Evolutionary conservation across 306 rosid species (phyloP).

Genomic region (Glycine soja): DNA sequence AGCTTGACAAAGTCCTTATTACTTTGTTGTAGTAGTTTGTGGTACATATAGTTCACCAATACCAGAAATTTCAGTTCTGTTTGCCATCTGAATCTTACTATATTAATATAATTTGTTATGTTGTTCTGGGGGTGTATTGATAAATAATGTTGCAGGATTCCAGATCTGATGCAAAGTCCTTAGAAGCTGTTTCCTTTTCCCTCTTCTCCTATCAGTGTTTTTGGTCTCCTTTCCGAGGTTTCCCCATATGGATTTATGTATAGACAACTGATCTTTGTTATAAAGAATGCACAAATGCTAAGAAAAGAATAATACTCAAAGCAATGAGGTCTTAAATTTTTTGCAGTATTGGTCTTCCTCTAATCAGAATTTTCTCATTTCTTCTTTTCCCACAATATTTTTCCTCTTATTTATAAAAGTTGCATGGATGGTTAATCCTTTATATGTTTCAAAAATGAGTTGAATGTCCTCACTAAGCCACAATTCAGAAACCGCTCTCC

Average conservation of each 20-base stretch:
- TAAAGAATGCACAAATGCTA: not conserved
- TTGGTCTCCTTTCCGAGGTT: not conserved
- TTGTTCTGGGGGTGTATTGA: conserved; percentile 4
- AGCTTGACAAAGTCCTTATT: not conserved
- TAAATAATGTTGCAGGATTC: conserved; percentile 1
- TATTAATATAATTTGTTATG: not conserved
- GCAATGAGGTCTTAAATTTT: not conserved
- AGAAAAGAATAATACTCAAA: not conserved
- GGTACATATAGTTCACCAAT: not conserved
- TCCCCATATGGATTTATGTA: not conserved
- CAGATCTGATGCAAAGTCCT: not conserved
- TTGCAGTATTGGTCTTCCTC: not conserved
- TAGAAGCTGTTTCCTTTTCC: not conserved
- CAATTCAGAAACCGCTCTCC: not conserved
- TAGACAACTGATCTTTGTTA: not conserved
- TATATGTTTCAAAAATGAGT: not conserved
- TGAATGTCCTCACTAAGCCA: not conserved
- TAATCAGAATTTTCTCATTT: not conserved
- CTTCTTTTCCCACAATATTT: not conserved
- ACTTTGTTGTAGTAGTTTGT: not conserved
- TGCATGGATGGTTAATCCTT: not conserved
- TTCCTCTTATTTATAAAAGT: conserved; percentile 8
- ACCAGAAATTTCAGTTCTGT: conserved; percentile 3
- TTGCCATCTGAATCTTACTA: not conserved
- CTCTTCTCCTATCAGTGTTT: not conserved